Conservation (phyloP, 169 alveolate genomes). For the Plasmodium chabaudi region DNA sequence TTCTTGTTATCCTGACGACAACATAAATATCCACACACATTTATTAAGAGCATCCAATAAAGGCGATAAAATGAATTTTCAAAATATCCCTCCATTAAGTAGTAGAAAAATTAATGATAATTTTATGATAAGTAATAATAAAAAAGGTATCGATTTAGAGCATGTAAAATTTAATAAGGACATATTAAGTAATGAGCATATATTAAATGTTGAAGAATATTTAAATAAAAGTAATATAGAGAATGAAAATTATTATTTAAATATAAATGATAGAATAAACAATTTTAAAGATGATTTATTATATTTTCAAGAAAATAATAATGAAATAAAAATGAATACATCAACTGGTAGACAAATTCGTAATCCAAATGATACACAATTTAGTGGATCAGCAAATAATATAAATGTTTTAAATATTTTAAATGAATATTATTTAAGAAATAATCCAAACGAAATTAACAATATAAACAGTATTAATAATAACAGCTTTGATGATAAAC, state of each 20-base stretch:
- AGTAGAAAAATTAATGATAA: background rate
- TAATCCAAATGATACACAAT: too few species aligned
- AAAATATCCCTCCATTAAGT: background rate
- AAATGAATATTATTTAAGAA: constrained; percentile 42
- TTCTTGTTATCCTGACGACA: background rate
- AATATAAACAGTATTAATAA: background rate
- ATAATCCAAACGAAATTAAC: constrained; percentile 13
- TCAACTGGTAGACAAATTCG: background rate
- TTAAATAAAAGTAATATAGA: constrained; percentile 8
- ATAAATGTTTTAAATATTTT: constrained; percentile 32
- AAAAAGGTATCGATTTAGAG: background rate
- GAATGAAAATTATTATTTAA: constrained; percentile 27
- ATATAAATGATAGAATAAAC: constrained; percentile 18
- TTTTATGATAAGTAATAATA: background rate
- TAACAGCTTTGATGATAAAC: background rate
- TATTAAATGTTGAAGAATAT: constrained; percentile 13
- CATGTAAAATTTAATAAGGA: background rate
- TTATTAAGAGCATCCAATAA: background rate
- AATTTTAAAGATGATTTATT: constrained; percentile 20
- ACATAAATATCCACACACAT: background rate
- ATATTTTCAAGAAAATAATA: background rate
- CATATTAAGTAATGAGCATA: background rate
- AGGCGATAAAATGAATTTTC: background rate
- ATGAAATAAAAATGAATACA: constrained; percentile 17
- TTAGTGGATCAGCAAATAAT: background rate